Evolutionary conservation across 148 eudicot species (phyloP).

Genomic region (Cornus suecica): DNA sequence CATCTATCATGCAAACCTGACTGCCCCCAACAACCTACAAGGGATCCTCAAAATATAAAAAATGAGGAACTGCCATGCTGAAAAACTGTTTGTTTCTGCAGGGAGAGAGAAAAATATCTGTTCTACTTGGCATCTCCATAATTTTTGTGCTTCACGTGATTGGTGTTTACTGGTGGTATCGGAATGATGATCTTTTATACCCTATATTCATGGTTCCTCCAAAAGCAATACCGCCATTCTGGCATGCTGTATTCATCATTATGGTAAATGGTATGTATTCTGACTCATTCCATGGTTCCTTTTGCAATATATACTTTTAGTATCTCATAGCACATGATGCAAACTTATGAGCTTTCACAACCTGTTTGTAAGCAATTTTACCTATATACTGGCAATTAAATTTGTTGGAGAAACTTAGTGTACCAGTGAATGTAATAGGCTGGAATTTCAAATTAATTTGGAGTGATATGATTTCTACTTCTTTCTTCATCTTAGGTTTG

Average conservation of each 20-base stretch:
- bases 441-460: not conserved
- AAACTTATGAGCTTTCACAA: not conserved
- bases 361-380: not conserved
- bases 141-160: conserved; percentile 70
- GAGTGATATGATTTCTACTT: not conserved
- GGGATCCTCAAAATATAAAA: not conserved
- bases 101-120: conserved; percentile 81
- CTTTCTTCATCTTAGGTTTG: not conserved
- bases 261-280: conserved; percentile 47
- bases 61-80: not conserved
- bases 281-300: not conserved
- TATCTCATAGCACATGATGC: not conserved
- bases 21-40: not conserved
- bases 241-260: conserved; percentile 86
- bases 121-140: conserved; percentile 58
- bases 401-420: not conserved
- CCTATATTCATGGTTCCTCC: conserved; percentile 91
- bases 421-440: not conserved
- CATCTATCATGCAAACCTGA: not conserved
- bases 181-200: conserved; percentile 69
- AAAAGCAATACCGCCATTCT: conserved; percentile 90
- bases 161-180: conserved; percentile 93
- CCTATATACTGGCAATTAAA: not conserved
- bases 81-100: conserved; percentile 31
- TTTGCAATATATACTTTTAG: not conserved